Evolutionary conservation across 805 yeast species (phyloP).

Genomic region (Saturnispora hagleri): DNA sequence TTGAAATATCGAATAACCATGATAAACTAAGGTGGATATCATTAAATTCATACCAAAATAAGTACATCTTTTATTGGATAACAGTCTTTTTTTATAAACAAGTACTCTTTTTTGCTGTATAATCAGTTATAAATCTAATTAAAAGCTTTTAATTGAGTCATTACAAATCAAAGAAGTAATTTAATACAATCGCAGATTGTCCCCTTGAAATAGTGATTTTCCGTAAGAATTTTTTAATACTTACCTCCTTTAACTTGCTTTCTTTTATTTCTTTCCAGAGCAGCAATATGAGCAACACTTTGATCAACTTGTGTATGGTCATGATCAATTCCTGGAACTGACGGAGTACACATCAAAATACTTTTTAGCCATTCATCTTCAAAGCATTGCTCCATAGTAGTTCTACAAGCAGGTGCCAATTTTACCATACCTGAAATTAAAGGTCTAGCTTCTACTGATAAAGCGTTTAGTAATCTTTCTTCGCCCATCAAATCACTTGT

Average conservation of each 20-base stretch:
- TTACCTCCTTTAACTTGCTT: background rate
- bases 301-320: slow-evolving; percentile 85
- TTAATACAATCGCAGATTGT: background rate
- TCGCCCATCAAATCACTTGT: slow-evolving; percentile 66
- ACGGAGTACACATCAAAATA: slow-evolving; percentile 57
- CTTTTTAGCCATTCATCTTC: slow-evolving; percentile 58
- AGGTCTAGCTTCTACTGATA: slow-evolving; percentile 60
- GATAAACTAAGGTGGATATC: too few species aligned
- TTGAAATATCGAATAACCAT: too few species aligned
- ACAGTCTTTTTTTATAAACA: background rate
- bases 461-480: slow-evolving; percentile 57
- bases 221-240: background rate
- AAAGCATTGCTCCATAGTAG: slow-evolving; percentile 71
- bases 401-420: slow-evolving; percentile 78
- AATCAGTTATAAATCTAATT: background rate
- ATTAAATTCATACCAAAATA: background rate
- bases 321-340: slow-evolving; percentile 49
- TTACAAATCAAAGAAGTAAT: background rate
- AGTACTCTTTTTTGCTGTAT: background rate
- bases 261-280: slow-evolving; percentile 73
- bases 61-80: background rate
- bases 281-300: slow-evolving; percentile 91
- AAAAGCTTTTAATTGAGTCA: background rate
- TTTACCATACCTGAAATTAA: slow-evolving; percentile 71
- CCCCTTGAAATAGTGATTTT: background rate